Evolutionary conservation across 345 rosid species (phyloP).

Genomic region (Salix purpurea): DNA sequence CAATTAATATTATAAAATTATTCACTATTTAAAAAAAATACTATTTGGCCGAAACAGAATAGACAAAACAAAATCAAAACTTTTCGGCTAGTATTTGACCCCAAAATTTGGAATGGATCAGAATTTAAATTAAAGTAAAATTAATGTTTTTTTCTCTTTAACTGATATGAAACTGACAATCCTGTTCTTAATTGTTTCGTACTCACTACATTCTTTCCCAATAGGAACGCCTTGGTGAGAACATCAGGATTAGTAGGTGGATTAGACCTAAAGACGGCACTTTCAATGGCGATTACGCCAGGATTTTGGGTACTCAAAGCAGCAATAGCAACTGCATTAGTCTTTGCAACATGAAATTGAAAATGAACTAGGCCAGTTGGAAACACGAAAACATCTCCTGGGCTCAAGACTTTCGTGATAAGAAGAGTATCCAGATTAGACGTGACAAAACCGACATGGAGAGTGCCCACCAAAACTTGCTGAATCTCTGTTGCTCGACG

Average conservation of each 20-base stretch:
- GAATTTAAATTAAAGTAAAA: too few species aligned
- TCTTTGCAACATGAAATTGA: background rate
- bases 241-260: conserved; percentile 11
- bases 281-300: conserved; percentile 2
- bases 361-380: conserved; percentile 4
- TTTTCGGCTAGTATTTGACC: too few species aligned
- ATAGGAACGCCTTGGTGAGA: conserved; percentile 10
- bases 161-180: too few species aligned
- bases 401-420: conserved; percentile 3
- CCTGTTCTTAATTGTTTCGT: too few species aligned
- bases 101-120: accelerated
- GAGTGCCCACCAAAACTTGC: too few species aligned
- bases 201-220: background rate
- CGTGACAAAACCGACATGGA: too few species aligned
- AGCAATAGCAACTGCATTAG: conserved; percentile 12
- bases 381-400: conserved; percentile 19
- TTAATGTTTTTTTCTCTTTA: too few species aligned
- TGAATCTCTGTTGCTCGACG: too few species aligned
- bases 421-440: conserved; percentile 3
- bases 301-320: conserved; percentile 15
- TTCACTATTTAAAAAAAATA: too few species aligned
- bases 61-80: too few species aligned
- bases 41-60: too few species aligned
- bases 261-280: background rate
- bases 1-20: too few species aligned